Base-by-base conservation (phyloP, 768 basidiomycete species). In the Mycena maculata region DNA sequence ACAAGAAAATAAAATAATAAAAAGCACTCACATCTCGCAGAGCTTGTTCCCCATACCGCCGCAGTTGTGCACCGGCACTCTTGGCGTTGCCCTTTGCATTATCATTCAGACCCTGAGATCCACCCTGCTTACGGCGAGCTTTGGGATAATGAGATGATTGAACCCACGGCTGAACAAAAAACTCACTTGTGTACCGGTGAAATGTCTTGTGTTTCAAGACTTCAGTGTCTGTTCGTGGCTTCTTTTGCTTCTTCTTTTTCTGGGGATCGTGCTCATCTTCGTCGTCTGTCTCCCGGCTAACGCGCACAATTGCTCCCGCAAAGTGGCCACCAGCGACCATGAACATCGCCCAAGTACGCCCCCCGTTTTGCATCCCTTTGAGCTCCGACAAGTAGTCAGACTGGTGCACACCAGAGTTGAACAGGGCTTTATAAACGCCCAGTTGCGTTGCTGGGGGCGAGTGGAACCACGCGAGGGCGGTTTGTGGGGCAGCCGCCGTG, bases 321-420 rank as follows among this genome's bases (percentile, higher is more conserved):
- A 99, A 99, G 78, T 99, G 98, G 13, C 98, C 98, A 23, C 98
- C 96, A 0, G 98, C 98, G 42, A 92, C 89, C 95, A 98, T 98
- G 73, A 99, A 92, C 85, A 99, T 78, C 0, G 95, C 94, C 93
- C 96, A 97, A 65, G 87, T 92, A 41, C 95, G 83, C 18, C 90
- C 93, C 10, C 80, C 78, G 6, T 72, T 71, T 76, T 95, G 95
- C 83, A 95, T 84, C n/a, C 79, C 79, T 69, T 81, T 85, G 23
- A 96, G 79, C 66, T 89, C 88, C 2, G 84, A 72, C 11, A 96
- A 78, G 74, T 92, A 90, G 11, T 76, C 76, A 0, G 78, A 71
- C 7, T 82, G 72, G 5, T 84, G 76, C 23, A 83, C 77, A 23
- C 78, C 80, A 1, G 82, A 78, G 72, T 78, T 47, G 68, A 97